Percentiles rank a stretch among this genome's conserved stretches.
Conservation (phyloP, 768 basidiomycete species). For the Trametes maxima region DNA sequence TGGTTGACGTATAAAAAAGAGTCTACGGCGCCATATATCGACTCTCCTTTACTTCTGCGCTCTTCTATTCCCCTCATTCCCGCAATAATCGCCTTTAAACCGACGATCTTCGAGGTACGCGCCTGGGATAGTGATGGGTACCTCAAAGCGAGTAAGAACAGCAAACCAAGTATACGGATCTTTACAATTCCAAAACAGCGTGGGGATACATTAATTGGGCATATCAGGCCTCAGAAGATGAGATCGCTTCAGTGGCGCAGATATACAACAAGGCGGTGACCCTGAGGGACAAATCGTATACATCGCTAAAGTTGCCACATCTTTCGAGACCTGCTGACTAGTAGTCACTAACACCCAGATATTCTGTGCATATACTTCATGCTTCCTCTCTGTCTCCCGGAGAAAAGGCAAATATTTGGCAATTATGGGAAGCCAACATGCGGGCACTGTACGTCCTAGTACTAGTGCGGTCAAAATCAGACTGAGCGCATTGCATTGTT, state of each 20-base stretch:
- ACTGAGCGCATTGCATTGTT: neutral
- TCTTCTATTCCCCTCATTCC: no score
- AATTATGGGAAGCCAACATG: constrained; percentile 61
- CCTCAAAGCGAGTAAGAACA: no score
- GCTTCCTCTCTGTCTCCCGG: constrained; percentile 38
- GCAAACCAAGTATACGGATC: no score
- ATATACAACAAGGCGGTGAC: neutral
- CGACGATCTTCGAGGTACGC: no score
- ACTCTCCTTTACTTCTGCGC: no score
- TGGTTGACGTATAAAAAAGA: no score
- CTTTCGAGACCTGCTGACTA: no score
- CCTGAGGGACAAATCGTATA: neutral
- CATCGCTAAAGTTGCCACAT: no score
- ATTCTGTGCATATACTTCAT: neutral
- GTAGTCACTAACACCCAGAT: neutral
- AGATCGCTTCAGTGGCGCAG: neutral
- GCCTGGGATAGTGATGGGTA: no score
- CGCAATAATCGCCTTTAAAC: no score
- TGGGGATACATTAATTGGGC: neutral
- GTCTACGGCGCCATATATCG: no score
- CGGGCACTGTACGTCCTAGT: constrained; percentile 33
- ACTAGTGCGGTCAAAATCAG: neutral
- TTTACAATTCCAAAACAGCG: no score
- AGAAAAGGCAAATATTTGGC: constrained; percentile 53
- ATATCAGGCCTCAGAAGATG: neutral